phyloP scores from a whole-genome alignment of 2,329 filamentous ascomycete genomes.

The Pseudogymnoascus sp. region DNA sequence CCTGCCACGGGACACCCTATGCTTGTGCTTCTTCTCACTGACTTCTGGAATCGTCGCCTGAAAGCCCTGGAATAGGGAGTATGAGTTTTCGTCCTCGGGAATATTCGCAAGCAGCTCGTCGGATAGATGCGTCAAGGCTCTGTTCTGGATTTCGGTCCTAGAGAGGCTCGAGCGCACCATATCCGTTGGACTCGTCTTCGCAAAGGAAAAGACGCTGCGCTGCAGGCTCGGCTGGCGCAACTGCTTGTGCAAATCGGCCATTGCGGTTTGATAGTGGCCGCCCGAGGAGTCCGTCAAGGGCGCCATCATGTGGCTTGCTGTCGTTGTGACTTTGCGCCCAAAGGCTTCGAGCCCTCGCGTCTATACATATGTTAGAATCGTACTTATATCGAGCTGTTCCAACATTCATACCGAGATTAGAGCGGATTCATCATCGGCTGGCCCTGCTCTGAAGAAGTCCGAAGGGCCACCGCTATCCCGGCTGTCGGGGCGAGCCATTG shows the following conservation, averaged over 20 bases:
- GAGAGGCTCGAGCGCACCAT: slow-evolving; percentile 88
- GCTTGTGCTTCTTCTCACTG: slow-evolving; percentile 64
- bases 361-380: slow-evolving; percentile 39
- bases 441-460: slow-evolving; percentile 25
- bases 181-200: slow-evolving; percentile 87
- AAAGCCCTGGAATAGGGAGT: slow-evolving; percentile 95
- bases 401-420: slow-evolving; percentile 29
- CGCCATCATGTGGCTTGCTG: slow-evolving; percentile 82
- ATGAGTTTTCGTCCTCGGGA: slow-evolving; percentile 76
- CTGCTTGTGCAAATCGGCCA: slow-evolving; percentile 85
- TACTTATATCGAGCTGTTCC: background rate
- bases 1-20: slow-evolving; percentile 65
- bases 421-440: slow-evolving; percentile 26
- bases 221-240: slow-evolving; percentile 78
- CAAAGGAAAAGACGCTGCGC: slow-evolving; percentile 84
- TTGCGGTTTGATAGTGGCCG: slow-evolving; percentile 75
- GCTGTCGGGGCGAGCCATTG: slow-evolving; percentile 31
- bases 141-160: slow-evolving; percentile 85
- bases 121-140: slow-evolving; percentile 78
- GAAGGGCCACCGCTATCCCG: slow-evolving; percentile 24
- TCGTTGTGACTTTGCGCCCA: slow-evolving; percentile 88
- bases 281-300: slow-evolving; percentile 52
- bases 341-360: slow-evolving; percentile 87
- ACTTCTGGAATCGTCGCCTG: slow-evolving; percentile 76
- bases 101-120: slow-evolving; percentile 88